Evolutionary conservation across 129 eudicot genomes (phyloP).

Genomic region (Arctium minus): DNA sequence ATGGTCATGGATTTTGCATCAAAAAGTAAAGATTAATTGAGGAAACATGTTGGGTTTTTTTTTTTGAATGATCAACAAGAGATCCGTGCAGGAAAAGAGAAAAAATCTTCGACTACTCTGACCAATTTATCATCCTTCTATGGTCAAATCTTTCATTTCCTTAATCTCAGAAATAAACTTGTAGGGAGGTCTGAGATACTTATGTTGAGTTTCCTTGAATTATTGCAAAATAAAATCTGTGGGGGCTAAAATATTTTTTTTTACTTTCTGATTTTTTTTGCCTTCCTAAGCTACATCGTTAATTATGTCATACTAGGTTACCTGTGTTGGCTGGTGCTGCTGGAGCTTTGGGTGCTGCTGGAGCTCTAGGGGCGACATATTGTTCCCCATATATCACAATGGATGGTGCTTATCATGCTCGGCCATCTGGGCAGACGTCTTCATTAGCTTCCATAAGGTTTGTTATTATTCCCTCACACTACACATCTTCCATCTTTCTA

Average conservation of each 20-base stretch:
- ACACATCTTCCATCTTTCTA: not conserved
- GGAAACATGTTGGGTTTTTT: not conserved
- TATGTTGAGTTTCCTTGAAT: not conserved
- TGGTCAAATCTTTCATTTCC: not conserved
- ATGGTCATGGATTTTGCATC: not conserved
- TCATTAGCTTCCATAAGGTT: conserved; percentile 51
- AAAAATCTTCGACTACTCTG: not conserved
- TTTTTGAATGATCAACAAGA: not conserved
- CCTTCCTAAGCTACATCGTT: not conserved
- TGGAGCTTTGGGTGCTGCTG: conserved; percentile 94
- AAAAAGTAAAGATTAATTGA: not conserved
- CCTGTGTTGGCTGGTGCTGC: conserved; percentile 97
- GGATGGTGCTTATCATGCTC: conserved; percentile 77
- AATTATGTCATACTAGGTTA: conserved; percentile 50
- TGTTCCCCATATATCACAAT: conserved; percentile 69
- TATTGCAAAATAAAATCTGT: not conserved
- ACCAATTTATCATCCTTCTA: not conserved
- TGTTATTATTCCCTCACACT: not conserved
- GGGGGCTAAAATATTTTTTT: not conserved
- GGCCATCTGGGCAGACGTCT: conserved; percentile 73
- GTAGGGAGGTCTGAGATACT: not conserved
- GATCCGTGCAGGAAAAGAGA: not conserved
- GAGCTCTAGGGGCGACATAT: conserved; percentile 71
- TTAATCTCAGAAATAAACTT: not conserved
- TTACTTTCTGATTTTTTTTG: not conserved